Conservation (phyloP, 1,284 basidiomycete genomes). For the Sanghuangporus sanghuang region DNA sequence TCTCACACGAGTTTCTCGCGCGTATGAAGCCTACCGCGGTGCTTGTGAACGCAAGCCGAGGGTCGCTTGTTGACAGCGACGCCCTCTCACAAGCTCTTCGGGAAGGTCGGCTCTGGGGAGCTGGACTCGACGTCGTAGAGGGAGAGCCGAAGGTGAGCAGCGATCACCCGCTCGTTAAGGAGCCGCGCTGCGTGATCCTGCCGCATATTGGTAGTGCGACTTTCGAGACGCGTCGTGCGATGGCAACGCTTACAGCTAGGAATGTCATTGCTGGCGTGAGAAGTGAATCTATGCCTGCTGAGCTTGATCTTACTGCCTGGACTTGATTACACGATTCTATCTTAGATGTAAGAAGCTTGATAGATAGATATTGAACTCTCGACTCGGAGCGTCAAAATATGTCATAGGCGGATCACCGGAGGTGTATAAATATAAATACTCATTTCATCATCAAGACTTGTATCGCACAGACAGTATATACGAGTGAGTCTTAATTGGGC, state of each 20-base stretch:
- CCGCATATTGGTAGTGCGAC: constrained; percentile 93
- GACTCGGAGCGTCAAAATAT: background rate
- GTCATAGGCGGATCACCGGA: no score
- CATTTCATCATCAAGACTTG: no score
- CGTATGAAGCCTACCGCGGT: constrained; percentile 84
- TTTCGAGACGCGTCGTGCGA: constrained; percentile 74
- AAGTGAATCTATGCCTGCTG: constrained; percentile 50
- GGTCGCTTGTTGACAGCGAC: constrained; percentile 82
- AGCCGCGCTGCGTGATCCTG: constrained; percentile 74
- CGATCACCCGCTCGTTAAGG: constrained; percentile 77
- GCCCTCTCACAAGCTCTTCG: constrained; percentile 80
- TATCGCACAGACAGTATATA: no score
- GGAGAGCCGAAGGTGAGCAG: constrained; percentile 78
- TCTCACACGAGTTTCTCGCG: constrained; percentile 67
- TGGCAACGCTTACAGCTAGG: constrained; percentile 70
- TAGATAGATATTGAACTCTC: background rate
- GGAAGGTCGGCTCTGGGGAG: constrained; percentile 81
- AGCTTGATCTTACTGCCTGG: constrained; percentile 32
- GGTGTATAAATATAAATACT: no score
- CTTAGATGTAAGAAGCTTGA: background rate
- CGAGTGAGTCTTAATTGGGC: no score
- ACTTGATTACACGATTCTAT: background rate
- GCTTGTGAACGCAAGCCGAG: constrained; percentile 77
- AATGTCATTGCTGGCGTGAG: constrained; percentile 56
- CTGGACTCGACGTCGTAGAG: constrained; percentile 91